These are phyloP conservation scores for Mrakia gelida DNA, from an alignment of 768 basidiomycete species.

Conservation along the genomic window DNA sequence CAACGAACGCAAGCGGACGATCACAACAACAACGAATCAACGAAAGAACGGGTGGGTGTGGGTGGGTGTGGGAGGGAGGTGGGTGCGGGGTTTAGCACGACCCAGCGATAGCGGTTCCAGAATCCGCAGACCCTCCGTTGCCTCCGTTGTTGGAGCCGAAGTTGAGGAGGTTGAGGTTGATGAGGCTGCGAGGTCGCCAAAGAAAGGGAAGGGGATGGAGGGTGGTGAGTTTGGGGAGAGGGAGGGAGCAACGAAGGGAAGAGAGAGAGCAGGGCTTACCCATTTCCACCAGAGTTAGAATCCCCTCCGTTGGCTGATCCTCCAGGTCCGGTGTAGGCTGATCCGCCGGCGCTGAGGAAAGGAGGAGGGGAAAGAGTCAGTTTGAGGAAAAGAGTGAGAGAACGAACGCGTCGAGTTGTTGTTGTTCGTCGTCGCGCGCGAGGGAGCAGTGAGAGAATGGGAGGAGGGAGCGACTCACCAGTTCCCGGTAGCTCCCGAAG, in stretches of 20 bases:
- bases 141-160: conserved; percentile 39
- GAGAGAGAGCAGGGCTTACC: not conserved
- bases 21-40: no score
- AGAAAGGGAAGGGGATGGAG: not conserved
- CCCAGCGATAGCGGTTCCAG: conserved; percentile 38
- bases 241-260: not conserved
- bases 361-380: no score
- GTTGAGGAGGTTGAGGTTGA: conserved; percentile 40
- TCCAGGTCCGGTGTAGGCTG: conserved; percentile 1
- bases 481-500: conserved; percentile 29
- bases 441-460: no score
- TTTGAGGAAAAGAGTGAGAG: no score
- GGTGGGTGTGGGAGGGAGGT: no score
- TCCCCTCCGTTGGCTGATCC: conserved; percentile 33
- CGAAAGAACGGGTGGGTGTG: no score
- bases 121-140: conserved; percentile 36
- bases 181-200: conserved; percentile 25
- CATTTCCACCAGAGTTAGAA: conserved; percentile 22
- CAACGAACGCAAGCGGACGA: no score
- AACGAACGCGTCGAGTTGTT: no score
- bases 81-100: not conserved
- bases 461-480: no score
- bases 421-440: no score
- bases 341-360: not conserved
- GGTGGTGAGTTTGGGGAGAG: not conserved